phyloP scores from a whole-genome alignment of 305 asterid genomes.

The Plantago lanceolata region DNA sequence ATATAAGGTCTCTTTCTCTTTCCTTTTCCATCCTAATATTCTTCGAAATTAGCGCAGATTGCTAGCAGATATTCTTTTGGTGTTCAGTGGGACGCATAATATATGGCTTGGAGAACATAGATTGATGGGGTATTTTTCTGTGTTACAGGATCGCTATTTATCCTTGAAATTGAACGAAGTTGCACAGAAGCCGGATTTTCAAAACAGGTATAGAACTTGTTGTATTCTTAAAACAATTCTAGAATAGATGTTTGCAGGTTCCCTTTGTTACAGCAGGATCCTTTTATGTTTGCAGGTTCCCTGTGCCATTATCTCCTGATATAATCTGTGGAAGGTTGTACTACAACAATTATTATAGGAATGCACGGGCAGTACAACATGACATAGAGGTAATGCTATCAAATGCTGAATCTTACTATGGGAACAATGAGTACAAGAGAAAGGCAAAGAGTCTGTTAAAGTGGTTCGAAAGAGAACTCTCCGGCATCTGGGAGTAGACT shows the following conservation, averaged over 20 bases:
- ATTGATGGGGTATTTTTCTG: slow-evolving; percentile 19
- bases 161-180: slow-evolving; percentile 58
- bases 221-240: background rate
- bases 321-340: slow-evolving; percentile 62
- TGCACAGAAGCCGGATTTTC: slow-evolving; percentile 54
- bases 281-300: slow-evolving; percentile 54
- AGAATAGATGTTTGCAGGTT: slow-evolving; percentile 9
- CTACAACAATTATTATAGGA: slow-evolving; percentile 55
- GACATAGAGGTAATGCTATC: slow-evolving; percentile 59
- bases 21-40: background rate
- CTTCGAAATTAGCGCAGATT: background rate
- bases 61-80: background rate
- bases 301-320: slow-evolving; percentile 74
- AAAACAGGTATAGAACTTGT: slow-evolving; percentile 58
- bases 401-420: slow-evolving; percentile 57
- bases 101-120: slow-evolving; percentile 7
- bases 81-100: background rate
- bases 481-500: slow-evolving; percentile 29
- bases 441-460: slow-evolving; percentile 53
- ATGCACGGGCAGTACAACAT: slow-evolving; percentile 52
- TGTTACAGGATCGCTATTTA: slow-evolving; percentile 70
- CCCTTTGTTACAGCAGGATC: background rate
- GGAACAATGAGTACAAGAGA: slow-evolving; percentile 37
- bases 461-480: slow-evolving; percentile 39
- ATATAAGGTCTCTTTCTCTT: slow-evolving; percentile 50